Evolutionary conservation across 495 filamentous ascomycete genomes (phyloP).

Genomic region (Emericellopsis terricola): DNA sequence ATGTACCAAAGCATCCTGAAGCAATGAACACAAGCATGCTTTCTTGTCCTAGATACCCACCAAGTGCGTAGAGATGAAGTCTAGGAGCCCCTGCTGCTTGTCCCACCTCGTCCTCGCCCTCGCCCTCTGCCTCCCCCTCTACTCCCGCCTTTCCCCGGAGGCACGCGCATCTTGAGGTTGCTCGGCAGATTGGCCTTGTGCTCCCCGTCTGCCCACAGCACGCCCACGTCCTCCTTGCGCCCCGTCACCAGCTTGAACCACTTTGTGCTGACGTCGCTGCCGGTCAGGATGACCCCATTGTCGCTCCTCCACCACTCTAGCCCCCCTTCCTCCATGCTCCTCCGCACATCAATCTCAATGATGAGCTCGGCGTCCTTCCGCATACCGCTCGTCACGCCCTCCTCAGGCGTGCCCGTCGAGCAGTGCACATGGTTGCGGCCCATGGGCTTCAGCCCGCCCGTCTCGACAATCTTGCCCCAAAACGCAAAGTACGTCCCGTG

Average conservation of each 20-base stretch:
- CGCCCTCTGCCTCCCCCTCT: slow-evolving; percentile 7
- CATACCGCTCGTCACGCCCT: slow-evolving; percentile 70
- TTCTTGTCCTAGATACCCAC: no score
- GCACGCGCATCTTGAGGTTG: slow-evolving; percentile 19
- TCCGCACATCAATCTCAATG: slow-evolving; percentile 59
- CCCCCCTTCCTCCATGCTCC: slow-evolving; percentile 39
- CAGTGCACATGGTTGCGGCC: slow-evolving; percentile 75
- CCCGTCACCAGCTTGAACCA: slow-evolving; percentile 40
- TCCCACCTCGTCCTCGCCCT: neutral
- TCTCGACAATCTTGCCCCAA: slow-evolving; percentile 52
- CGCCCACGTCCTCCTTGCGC: slow-evolving; percentile 34
- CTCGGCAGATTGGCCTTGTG: slow-evolving; percentile 37
- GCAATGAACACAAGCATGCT: no score
- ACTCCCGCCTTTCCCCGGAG: slow-evolving; percentile 23
- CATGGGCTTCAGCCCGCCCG: slow-evolving; percentile 69
- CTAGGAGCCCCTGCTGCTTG: no score
- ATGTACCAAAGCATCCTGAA: slow-evolving; percentile 1
- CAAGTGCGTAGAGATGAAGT: no score
- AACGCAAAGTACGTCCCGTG: slow-evolving; percentile 74
- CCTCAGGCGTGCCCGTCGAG: slow-evolving; percentile 43
- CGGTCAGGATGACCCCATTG: slow-evolving; percentile 55
- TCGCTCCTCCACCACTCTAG: slow-evolving; percentile 72
- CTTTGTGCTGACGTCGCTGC: slow-evolving; percentile 24
- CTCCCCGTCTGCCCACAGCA: slow-evolving; percentile 47
- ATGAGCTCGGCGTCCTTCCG: slow-evolving; percentile 57